Evolutionary conservation across 306 rosid genomes (phyloP).

Genomic region (Erythrophleum fordii): DNA sequence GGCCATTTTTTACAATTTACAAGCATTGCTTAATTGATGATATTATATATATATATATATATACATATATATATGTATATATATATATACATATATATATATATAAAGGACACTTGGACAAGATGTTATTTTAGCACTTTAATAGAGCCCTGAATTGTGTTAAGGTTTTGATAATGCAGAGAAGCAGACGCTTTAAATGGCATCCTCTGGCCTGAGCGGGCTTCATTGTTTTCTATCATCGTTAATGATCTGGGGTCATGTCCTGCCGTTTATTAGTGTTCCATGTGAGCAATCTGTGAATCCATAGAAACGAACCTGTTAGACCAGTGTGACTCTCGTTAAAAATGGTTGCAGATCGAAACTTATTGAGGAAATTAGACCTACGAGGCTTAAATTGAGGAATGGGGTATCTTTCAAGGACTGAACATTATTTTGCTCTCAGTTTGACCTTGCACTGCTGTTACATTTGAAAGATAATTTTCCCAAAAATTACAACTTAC

Average conservation of each 20-base stretch:
- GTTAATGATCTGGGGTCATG: too few relatives aligned
- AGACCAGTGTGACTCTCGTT: neutral
- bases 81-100: too few relatives aligned
- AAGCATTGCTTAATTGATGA: too few relatives aligned
- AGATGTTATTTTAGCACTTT: neutral
- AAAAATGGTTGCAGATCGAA: neutral
- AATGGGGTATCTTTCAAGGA: neutral
- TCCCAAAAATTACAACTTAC: neutral
- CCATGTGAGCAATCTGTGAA: neutral
- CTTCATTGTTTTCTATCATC: too few relatives aligned
- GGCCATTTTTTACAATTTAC: neutral
- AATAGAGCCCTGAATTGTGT: neutral
- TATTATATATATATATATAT: too few relatives aligned
- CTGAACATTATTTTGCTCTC: neutral
- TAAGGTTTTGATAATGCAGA: neutral
- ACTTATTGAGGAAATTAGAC: conserved; percentile 13
- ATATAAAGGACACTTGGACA: neutral
- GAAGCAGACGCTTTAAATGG: neutral
- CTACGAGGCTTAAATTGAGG: neutral
- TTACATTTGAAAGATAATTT: neutral
- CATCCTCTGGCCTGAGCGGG: too few relatives aligned
- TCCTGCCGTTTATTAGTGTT: neutral
- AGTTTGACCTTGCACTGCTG: neutral
- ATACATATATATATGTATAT: too few relatives aligned
- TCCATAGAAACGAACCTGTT: neutral